Conservation (phyloP, 2,329 filamentous ascomycete genomes). For the Pseudogymnoascus sp. region DNA sequence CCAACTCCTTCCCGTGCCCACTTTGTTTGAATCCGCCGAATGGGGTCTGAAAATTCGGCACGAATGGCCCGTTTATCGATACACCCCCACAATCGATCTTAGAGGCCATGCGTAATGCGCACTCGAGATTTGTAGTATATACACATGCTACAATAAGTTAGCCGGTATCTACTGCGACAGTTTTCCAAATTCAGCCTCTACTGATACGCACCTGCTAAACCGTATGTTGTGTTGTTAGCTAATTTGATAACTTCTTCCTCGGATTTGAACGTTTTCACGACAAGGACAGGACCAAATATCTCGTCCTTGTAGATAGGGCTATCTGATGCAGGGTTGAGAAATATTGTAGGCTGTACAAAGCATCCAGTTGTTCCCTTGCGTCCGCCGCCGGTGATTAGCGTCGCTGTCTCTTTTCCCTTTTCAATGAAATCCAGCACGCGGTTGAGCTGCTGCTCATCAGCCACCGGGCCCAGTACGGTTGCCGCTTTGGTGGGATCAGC, state of each 20-base stretch:
- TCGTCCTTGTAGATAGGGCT: conserved; percentile 64
- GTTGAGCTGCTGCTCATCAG: conserved; percentile 50
- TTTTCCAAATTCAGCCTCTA: not conserved
- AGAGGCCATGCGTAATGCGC: conserved; percentile 54
- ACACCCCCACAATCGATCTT: conserved; percentile 17
- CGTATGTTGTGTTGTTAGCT: conserved; percentile 51
- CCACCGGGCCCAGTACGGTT: conserved; percentile 50
- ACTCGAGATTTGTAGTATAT: conserved; percentile 57
- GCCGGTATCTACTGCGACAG: not conserved
- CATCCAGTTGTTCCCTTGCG: conserved; percentile 54
- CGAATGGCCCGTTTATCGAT: too few species aligned
- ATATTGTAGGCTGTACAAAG: conserved; percentile 63
- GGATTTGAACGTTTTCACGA: conserved; percentile 57
- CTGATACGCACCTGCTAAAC: conserved; percentile 39
- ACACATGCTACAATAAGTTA: conserved; percentile 43
- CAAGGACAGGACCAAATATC: conserved; percentile 62
- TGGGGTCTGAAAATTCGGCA: too few species aligned
- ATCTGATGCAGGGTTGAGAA: conserved; percentile 54
- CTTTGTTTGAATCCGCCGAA: too few species aligned
- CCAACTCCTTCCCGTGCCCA: too few species aligned
- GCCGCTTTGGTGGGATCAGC: conserved; percentile 21
- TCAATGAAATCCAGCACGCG: conserved; percentile 57
- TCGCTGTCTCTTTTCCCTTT: conserved; percentile 52
- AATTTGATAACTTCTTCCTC: conserved; percentile 52
- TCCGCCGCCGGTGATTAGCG: conserved; percentile 50